Base-by-base conservation (phyloP, 2,329 filamentous ascomycete species). In the Pleoardoris graminearum region DNA sequence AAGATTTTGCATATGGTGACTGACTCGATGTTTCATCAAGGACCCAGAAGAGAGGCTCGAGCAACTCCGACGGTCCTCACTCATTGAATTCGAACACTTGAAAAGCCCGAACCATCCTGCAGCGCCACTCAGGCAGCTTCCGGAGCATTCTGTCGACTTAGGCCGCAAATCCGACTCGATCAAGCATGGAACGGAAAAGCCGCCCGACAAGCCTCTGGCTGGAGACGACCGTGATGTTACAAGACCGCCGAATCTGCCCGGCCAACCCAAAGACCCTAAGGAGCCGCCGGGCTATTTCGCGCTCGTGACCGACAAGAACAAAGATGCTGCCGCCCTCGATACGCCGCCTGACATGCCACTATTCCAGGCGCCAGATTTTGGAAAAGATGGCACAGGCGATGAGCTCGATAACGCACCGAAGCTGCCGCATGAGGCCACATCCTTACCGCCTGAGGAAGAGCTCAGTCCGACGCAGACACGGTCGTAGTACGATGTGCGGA, bases 11-110 rank as follows among this genome's bases (percentile, higher is more conserved):
- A 58, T 33, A 17, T 41, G 51, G 52, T 63, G 58, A 65, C 67
- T 72, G 58, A 74, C 63, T 65, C 60, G 49, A 53, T 48, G 27
- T 59, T 36, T 45, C 55, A 16, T 57, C n/a, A 72, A 80, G 78
- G 72, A 80, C 50, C 78, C 78, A 0, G 62, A 66, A 36, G 69
- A 70, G 39, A 74, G 75, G 60, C 77, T 80, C 53, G 78, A 80
- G 53, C 62, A 77, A 54, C 72, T 80, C 10, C 75, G 77, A 37
- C 71, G 76, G 22, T 75, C 71, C 30, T 80, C 77, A 2, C 63
- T 79, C 16, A 59, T 75, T 56, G 73, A 76, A 54, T 67, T 75
- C 57, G 72, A 76, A 51, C 72, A 75, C 51, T 54, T 76, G 46
- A 74, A 67, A 53, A 62, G 65, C 23, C 68, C 68, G 7, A 55